Base-by-base conservation (phyloP, 495 filamentous ascomycete genomes). In the Hypoxylon lienhwacheense region DNA sequence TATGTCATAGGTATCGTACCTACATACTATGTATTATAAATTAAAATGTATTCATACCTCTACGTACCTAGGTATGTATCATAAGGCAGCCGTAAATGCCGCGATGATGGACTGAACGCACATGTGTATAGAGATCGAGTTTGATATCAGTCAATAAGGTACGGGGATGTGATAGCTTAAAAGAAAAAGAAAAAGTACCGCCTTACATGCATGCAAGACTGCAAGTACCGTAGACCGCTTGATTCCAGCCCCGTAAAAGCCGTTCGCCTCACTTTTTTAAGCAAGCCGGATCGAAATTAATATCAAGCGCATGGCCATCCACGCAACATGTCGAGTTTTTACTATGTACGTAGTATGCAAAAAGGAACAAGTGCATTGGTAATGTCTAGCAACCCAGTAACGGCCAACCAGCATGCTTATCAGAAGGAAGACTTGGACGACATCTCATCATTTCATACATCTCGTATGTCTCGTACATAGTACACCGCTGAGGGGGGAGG, bases 191-290 rank as follows among this genome's bases (percentile, higher is more conserved):
- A 3, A 31, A 31, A 20, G 45, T 48, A 37, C 32, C 14, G 16
- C 8, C 33, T 10, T 21, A 17, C 11, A 24, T 14, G 11, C n/a
- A 17, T 24, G 46, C 7, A 28, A 19, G 29, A 15, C 31, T 55
- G 29, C 41, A 22, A 36, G 24, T 47, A 33, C 19, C 20, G 48
- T 59, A 54, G 44, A 54, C 56, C 56, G 49, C 56, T 50, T 44
- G 16, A 46, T 60, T 60, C 50, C 44, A 60, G 50, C 56, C 56
- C 56, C 56, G 56, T 54, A 45, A 39, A 45, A 47, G 49, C 56
- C 17, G 56, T 45, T 60, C 56, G 56, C 56, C 56, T 60, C 56
- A 60, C 56, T 60, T 60, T 60, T 49, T 51, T 52, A 28, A 36
- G 35, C 35, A 53, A n/a, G 46, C 52, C 52, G 46, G 42, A 31